Evolutionary conservation across 345 rosid genomes (phyloP), one percentile per base, ranked within the genome.

Genomic region (Lagerstroemia speciosa): DNA sequence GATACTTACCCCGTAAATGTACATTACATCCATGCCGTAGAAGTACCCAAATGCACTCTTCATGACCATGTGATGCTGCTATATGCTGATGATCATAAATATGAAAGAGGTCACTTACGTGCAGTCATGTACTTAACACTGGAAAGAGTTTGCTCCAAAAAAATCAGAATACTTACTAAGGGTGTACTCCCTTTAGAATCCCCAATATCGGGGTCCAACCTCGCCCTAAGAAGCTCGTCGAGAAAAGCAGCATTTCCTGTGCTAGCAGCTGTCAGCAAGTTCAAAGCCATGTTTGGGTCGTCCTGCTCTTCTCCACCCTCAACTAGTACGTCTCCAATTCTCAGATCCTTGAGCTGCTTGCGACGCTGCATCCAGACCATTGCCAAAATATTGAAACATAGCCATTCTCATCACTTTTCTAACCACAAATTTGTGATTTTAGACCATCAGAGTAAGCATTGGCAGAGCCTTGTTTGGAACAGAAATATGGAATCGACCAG

Each of bases 21-120:
- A 87, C 79, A 78, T 88, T 87, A 84, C 96, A 90, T 50, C 89
- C 91, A 69, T 89, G 86, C 76, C 79, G 85, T 29, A 92, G 73
- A 62, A 92, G 91, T 74, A 86, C 88, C 57, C 73, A 50, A 11
- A 90, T 92, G 81, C 93, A 90, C 22, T 90, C 95, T 75, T 88
- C 97, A 58, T 87, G 89, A 69, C 98, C 98, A 73, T 76, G 81
- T 3, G 92, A 83, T 75, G 97, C 97, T 61, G 97, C 97, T 69
- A 93, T 72, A 73, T 90, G 98, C 97, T 93, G 89, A 72, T 63
- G 68, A 33, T 43, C 66, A 69, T 65, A 65, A 57, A 64, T 15
- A 33, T 19, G 33, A 20, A 27, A 67, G 31, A 24, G 36, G 74
- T 55, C 24, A 65, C 38, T 32, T 68, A 14, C 31, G 14, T 40